Evolutionary conservation across 1,284 basidiomycete species (phyloP).

Genomic region (Cerrena zonata): DNA sequence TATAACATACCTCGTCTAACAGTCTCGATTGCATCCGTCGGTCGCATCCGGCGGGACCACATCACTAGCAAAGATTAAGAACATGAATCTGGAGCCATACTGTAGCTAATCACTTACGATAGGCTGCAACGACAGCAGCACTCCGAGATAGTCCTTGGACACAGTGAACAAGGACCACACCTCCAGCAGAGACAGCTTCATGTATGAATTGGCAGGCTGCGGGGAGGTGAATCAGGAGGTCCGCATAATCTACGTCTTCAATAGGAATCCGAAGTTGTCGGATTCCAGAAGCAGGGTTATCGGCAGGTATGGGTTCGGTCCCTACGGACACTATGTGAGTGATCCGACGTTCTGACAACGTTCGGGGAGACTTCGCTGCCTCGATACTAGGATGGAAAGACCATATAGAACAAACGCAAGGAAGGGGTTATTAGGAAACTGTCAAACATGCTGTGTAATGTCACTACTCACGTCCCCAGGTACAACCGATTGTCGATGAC

Average conservation of each 20-base stretch:
- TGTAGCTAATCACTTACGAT: slow-evolving; percentile 45
- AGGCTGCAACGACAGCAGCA: slow-evolving; percentile 78
- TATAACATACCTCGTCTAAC: slow-evolving; percentile 50
- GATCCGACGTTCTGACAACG: slow-evolving; percentile 66
- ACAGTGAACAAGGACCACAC: slow-evolving; percentile 79
- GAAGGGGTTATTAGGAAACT: slow-evolving; percentile 4
- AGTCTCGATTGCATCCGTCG: slow-evolving; percentile 54
- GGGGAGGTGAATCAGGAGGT: slow-evolving; percentile 76
- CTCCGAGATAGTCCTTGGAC: slow-evolving; percentile 77
- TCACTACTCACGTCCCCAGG: slow-evolving; percentile 63
- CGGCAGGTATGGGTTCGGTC: slow-evolving; percentile 65
- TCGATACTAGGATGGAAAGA: slow-evolving; percentile 44
- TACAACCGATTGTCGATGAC: slow-evolving; percentile 65
- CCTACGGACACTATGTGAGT: slow-evolving; percentile 76
- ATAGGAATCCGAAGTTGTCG: slow-evolving; percentile 65
- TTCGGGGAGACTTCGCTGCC: slow-evolving; percentile 67
- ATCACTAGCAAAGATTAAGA: slow-evolving; percentile 50
- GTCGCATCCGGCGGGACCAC: slow-evolving; percentile 53
- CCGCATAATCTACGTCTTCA: slow-evolving; percentile 79
- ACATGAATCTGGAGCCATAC: slow-evolving; percentile 3
- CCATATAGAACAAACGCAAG: slow-evolving; percentile 12
- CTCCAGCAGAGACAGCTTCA: slow-evolving; percentile 58
- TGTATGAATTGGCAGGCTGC: slow-evolving; percentile 76
- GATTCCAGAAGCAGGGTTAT: slow-evolving; percentile 66
- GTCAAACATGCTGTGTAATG: slow-evolving; percentile 19